Evolutionary conservation across 2,329 filamentous ascomycete genomes (phyloP), one percentile per base, ranked within the genome.

Genomic region (Corinectria fuckeliana): DNA sequence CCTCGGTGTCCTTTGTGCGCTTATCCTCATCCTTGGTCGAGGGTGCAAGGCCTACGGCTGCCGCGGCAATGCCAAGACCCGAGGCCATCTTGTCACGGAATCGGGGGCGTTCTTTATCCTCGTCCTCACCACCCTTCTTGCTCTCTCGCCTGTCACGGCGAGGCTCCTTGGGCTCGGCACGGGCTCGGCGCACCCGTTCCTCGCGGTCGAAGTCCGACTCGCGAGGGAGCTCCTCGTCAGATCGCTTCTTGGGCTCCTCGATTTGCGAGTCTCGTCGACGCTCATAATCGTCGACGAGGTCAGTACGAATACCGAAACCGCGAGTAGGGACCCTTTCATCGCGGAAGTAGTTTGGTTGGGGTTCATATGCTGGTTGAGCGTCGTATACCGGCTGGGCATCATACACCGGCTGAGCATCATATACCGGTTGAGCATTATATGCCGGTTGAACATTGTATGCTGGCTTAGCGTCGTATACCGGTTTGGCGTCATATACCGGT

Each of bases 251-350:
- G 5, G 64, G 62, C 20, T 75, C 74, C 11, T 72, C 66, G 7
- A 52, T 63, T 55, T 74, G 20, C 5, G 73, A 75, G 7, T 81
- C 74, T n/a, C 75, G 77, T 20, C 76, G 73, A 21, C 83, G 81
- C 16, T 81, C 79, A 32, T 75, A 72, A 20, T 76, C 73, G 67
- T 58, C 73, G 53, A 49, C 65, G 20, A 71, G 64, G 25, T 77
- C 79, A 8, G 80, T 78, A 20, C 82, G 81, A 57, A 85, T 79
- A 21, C 83, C 83, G 61, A 85, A 85, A 1, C 83, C 84, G 36
- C 84, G 82, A 10, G 74, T 59, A 3, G 75, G 58, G 13, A 85
- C 75, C 34, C 74, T 75, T 1, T 84, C 81, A 50, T 85, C 82
- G 18, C 77, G 78, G 62, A 80, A 82, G 26, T 73, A 72, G 3